phyloP scores from a whole-genome alignment of 2,329 filamentous ascomycete genomes.

The Monosporascus sp. region DNA sequence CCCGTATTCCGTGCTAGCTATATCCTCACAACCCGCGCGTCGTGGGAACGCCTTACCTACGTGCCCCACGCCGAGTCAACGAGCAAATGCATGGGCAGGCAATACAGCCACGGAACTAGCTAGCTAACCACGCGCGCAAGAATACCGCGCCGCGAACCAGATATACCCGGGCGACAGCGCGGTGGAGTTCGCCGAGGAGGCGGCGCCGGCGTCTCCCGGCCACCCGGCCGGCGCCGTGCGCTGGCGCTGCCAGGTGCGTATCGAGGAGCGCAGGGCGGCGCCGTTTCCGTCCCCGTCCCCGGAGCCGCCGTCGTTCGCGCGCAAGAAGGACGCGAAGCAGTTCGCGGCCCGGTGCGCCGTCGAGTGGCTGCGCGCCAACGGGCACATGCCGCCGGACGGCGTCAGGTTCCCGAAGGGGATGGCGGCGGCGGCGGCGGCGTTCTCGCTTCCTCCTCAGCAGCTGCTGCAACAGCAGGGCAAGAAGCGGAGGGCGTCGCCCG shows the following conservation, averaged over 20 bases:
- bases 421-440: neutral
- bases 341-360: slow-evolving; percentile 46
- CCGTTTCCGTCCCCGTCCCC: slow-evolving; percentile 15
- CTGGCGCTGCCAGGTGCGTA: slow-evolving; percentile 21
- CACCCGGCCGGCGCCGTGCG: slow-evolving; percentile 4
- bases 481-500: neutral
- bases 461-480: neutral
- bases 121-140: slow-evolving; percentile 22
- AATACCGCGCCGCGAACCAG: slow-evolving; percentile 24
- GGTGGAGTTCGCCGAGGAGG: slow-evolving; percentile 16
- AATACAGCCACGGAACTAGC: slow-evolving; percentile 9
- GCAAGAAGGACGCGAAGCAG: slow-evolving; percentile 50
- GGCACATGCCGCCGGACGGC: slow-evolving; percentile 20
- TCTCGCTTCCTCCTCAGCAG: neutral
- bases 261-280: slow-evolving; percentile 16
- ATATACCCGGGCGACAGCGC: neutral
- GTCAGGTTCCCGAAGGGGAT: slow-evolving; percentile 9
- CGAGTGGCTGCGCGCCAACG: slow-evolving; percentile 31
- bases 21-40: neutral
- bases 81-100: neutral
- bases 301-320: slow-evolving; percentile 32
- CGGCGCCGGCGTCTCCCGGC: neutral
- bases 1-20: neutral
- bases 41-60: neutral
- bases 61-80: too few species aligned